Base-by-base conservation (phyloP, 1,284 basidiomycete species). In the Irpex sp. region DNA sequence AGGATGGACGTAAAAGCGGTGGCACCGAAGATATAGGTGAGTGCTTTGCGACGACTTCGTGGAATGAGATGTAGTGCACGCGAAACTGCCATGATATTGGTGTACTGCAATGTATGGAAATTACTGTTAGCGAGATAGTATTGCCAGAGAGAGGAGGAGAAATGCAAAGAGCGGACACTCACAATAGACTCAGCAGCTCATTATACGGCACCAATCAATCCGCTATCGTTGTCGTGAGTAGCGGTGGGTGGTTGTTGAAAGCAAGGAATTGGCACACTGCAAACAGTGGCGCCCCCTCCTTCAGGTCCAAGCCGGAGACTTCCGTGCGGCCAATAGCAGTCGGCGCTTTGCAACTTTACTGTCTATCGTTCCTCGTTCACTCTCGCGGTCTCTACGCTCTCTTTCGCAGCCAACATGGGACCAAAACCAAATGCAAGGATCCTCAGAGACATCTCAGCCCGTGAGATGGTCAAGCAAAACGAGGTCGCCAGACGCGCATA, bases 401-500 rank as follows among this genome's bases (percentile, higher is more conserved):
- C 64, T 54, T 66, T 64, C 56, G 49, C 66, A 38, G 7, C 27
- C 15, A 60, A 54, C 44, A 67, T 65, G 45, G 66, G 73, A 77
- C 64, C 71, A 22, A 82, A 80, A 77, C 74, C 79, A 24, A 83
- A 81, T 76, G 91, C 88, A 71, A 88, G 94, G 68, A 87, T 96
- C 68, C 80, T 95, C 67, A 89, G 94, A 79, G 94, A 96, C 80
- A 89, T 95, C 73, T 93, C 94, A 78, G 93, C 92, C 43, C 92
- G 93, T 68, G 81, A 89, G 54, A 90, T 89, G 68, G 92, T 95
- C 71, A 85, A 87, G 67, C 88, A 91, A 59, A 91, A 92, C 78
- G 97, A 98, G 81, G 86, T 97, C 67, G 86, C 92, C 59, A 92
- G 97, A 32, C 87, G 96, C 69, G 96, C 97, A 0, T 97, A 97